Evolutionary conservation across 306 rosid species (phyloP), one percentile per base, ranked within the genome.

Genomic region (Ormosia emarginata): DNA sequence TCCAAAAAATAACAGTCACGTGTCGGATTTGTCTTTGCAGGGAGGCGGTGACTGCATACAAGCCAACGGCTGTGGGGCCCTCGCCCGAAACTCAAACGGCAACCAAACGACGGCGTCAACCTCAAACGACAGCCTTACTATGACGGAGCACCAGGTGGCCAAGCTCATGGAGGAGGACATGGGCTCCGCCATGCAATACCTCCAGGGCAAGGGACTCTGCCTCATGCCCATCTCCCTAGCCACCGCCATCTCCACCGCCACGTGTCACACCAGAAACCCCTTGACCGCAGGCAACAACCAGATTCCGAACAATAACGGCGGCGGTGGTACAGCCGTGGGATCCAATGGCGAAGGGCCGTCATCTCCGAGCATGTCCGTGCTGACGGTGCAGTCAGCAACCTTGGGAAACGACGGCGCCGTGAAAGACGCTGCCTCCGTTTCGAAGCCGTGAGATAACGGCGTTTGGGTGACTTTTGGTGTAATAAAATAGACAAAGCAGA

Each of bases 131-230:
- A 87, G 77, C 82, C 68, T 93, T 43, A 83, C 90, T 56, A 89
- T 91, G 88, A 89, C 93, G 77, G 97, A 93, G 87, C 93, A 93
- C 80, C 97, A 91, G 15, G 98, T 93, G 57, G 97, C 97, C 2
- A 91, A 86, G 84, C 92, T 91, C 11, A 91, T 93, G 97, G 94
- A 90, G 62, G 91, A 93, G 58, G 98, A 93, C 81, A 91, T 93
- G 98, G 98, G 98, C 5, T 91, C 98, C 24, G 94, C 98, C 83
- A 93, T 93, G 98, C 98, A 91, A 74, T 93, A 93, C 70, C 91
- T 93, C 2, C 94, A 91, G 44, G 97, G 98, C 5, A 93, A 93
- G 41, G 98, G 98, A 2, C 93, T 93, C 15, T 93, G 98, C 83
- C 93, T 93, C 71, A 93, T 93, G 98, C 97, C 98, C 29, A 93